These are phyloP conservation scores for Acanthamoeba culbertsoni DNA, from an alignment of 208 protist genomes.

Conservation along the genomic window DNA sequence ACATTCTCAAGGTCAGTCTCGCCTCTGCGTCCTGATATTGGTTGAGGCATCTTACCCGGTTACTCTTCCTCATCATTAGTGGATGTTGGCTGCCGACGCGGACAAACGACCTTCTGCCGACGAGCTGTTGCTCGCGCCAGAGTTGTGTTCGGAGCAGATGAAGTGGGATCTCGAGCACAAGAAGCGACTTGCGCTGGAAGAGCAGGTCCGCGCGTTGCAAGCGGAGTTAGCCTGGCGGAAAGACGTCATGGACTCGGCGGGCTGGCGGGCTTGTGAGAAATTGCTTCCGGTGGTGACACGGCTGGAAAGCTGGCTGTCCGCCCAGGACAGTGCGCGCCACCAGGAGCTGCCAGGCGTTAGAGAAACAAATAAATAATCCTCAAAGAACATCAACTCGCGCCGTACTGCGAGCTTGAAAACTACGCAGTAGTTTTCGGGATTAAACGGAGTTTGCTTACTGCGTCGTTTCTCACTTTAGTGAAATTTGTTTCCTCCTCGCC, in stretches of 20 bases:
- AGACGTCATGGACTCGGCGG: background rate
- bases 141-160: background rate
- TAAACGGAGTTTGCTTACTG: too few species aligned
- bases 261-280: background rate
- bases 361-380: too few species aligned
- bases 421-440: too few species aligned
- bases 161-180: conserved; percentile 43
- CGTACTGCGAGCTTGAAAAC: too few species aligned
- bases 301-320: background rate
- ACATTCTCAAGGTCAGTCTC: background rate
- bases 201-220: background rate
- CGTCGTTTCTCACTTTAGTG: too few species aligned
- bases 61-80: background rate
- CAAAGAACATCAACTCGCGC: too few species aligned
- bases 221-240: background rate
- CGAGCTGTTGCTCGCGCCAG: background rate
- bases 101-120: conserved; percentile 42
- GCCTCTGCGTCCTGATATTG: background rate
- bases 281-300: background rate
- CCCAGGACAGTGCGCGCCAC: too few species aligned
- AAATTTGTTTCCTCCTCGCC: too few species aligned
- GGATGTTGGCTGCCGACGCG: conserved; percentile 12
- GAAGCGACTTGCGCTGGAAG: background rate
- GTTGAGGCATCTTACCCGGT: background rate
- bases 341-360: too few species aligned